Evolutionary conservation across 2,329 filamentous ascomycete genomes (phyloP).

Genomic region (Coleophoma cylindrospora): DNA sequence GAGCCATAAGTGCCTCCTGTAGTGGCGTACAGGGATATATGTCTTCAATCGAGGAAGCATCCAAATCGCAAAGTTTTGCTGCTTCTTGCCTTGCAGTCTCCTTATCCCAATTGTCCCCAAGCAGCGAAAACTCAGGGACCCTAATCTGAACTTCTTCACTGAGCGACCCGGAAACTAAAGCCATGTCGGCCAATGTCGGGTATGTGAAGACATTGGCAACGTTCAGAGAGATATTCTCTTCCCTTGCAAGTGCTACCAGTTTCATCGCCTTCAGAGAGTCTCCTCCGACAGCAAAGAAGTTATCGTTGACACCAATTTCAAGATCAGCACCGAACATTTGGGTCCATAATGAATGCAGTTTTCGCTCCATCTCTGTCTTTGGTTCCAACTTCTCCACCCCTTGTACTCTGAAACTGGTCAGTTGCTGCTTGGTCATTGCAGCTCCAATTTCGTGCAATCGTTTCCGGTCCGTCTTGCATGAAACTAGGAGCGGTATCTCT

Average conservation of each 20-base stretch:
- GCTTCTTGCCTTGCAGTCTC: not conserved
- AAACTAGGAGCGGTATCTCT: not conserved
- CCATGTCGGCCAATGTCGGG: conserved; percentile 4
- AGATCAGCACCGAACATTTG: conserved; percentile 37
- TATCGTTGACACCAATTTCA: conserved; percentile 28
- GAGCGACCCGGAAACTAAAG: not conserved
- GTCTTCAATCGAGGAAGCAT: conserved; percentile 23
- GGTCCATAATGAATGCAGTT: conserved; percentile 43
- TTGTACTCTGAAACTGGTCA: not conserved
- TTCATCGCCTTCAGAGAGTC: conserved; percentile 31
- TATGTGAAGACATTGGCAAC: conserved; percentile 35
- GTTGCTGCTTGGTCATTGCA: not conserved
- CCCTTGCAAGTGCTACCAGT: conserved; percentile 31
- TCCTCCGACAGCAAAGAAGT: conserved; percentile 31
- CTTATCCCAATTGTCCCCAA: not conserved
- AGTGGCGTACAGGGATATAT: conserved; percentile 31
- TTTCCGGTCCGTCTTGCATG: not conserved
- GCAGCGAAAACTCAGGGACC: not conserved
- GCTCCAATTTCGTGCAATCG: not conserved
- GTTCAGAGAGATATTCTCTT: conserved; percentile 24
- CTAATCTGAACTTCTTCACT: not conserved
- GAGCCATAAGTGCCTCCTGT: conserved; percentile 31
- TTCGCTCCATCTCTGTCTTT: conserved; percentile 6
- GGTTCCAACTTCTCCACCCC: not conserved
- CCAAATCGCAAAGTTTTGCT: not conserved